phyloP scores from a whole-genome alignment of 176 grass and related monocot genomes.

The Musa itinerans region DNA sequence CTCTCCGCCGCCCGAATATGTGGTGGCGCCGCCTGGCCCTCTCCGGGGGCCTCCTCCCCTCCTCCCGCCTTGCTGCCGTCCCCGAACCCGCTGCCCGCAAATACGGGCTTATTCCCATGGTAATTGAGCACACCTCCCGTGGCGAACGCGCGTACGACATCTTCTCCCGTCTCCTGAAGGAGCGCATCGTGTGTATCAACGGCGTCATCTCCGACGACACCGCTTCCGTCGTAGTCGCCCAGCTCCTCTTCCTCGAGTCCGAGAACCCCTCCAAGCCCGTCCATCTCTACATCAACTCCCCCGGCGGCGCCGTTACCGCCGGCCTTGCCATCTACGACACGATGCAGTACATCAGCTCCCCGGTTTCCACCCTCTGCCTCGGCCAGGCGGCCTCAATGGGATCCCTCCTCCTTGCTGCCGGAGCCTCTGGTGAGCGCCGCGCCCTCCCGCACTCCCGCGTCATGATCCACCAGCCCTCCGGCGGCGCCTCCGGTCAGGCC shows the following conservation, averaged over 20 bases:
- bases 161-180: constrained; percentile 37
- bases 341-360: constrained; percentile 3
- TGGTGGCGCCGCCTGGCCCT: constrained; percentile 19
- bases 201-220: neutral
- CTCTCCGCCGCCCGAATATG: no score
- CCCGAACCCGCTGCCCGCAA: neutral
- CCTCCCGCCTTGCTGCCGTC: constrained; percentile 7
- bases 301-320: neutral
- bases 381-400: constrained; percentile 6
- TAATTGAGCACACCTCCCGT: constrained; percentile 83
- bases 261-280: constrained; percentile 2
- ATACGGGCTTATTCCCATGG: constrained; percentile 71
- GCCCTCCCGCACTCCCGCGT: neutral
- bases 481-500: neutral
- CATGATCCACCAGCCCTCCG: constrained; percentile 1
- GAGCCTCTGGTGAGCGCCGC: neutral
- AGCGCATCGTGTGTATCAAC: constrained; percentile 1
- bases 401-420: neutral
- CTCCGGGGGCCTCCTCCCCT: constrained; percentile 1
- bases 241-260: constrained; percentile 6
- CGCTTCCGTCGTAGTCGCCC: neutral
- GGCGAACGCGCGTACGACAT: constrained; percentile 80
- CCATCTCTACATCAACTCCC: neutral
- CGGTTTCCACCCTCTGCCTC: neutral
- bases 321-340: constrained; percentile 10